These are phyloP conservation scores for Solioccasus polychromus DNA, from an alignment of 768 basidiomycete genomes.

Conservation along the genomic window DNA sequence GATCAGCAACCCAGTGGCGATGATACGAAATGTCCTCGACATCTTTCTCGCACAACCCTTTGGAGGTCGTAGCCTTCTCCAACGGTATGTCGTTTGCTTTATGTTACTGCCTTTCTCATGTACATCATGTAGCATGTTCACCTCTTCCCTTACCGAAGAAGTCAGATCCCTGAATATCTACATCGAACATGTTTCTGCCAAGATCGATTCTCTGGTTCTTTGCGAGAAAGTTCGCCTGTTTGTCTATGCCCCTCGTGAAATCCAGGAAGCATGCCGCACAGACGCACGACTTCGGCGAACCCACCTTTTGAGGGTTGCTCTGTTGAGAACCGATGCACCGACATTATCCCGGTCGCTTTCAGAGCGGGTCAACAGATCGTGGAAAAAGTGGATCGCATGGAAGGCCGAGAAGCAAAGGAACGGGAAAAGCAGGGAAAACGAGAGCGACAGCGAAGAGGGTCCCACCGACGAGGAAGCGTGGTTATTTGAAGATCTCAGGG, in stretches of 20 bases:
- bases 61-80: slow-evolving; percentile 87
- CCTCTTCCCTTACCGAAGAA: slow-evolving; percentile 87
- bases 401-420: slow-evolving; percentile 53
- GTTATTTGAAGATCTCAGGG: slow-evolving; percentile 88
- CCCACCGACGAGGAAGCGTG: slow-evolving; percentile 94
- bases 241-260: slow-evolving; percentile 83
- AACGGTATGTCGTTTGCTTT: slow-evolving; percentile 52
- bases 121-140: slow-evolving; percentile 76
- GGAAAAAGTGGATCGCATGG: slow-evolving; percentile 79
- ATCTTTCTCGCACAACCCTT: slow-evolving; percentile 97
- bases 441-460: slow-evolving; percentile 89
- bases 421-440: slow-evolving; percentile 23
- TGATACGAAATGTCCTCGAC: slow-evolving; percentile 92
- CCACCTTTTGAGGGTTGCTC: slow-evolving; percentile 74
- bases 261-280: slow-evolving; percentile 75
- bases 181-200: slow-evolving; percentile 81
- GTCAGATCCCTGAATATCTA: slow-evolving; percentile 81
- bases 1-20: slow-evolving; percentile 93
- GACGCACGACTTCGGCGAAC: slow-evolving; percentile 76
- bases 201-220: slow-evolving; percentile 83
- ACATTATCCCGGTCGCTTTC: slow-evolving; percentile 73
- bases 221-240: slow-evolving; percentile 87
- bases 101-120: slow-evolving; percentile 1
- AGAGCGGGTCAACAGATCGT: slow-evolving; percentile 74
- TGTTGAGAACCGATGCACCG: slow-evolving; percentile 78